Evolutionary conservation across 1,284 basidiomycete genomes (phyloP).

Genomic region (Pisolithus thermaeus): DNA sequence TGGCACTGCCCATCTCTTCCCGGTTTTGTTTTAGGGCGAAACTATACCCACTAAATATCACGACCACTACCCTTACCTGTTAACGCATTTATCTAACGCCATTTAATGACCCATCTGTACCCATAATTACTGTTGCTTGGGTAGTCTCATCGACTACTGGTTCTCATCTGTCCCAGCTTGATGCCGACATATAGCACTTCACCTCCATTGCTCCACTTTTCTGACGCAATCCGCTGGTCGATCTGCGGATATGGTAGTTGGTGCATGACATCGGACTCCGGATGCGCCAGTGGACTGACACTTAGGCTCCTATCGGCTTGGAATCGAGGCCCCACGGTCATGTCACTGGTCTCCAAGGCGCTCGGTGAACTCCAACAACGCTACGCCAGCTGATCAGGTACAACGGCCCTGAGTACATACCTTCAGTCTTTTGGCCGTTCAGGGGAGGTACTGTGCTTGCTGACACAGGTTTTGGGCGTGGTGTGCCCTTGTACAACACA

Average conservation of each 20-base stretch:
- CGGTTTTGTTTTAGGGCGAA: slow-evolving; percentile 11
- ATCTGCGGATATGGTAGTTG: not conserved
- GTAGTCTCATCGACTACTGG: slow-evolving; percentile 7
- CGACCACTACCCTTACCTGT: slow-evolving; percentile 24
- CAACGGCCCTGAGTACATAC: not conserved
- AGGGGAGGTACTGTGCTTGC: not conserved
- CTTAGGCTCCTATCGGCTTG: not conserved
- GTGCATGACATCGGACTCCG: no score
- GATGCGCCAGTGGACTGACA: not conserved
- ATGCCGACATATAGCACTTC: not conserved
- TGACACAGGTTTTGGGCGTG: slow-evolving; percentile 16
- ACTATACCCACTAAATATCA: slow-evolving; percentile 28
- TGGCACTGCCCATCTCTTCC: slow-evolving; percentile 8
- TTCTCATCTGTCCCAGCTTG: slow-evolving; percentile 7
- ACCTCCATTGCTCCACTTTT: not conserved
- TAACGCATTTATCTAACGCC: slow-evolving; percentile 19
- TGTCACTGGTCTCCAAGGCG: slow-evolving; percentile 3
- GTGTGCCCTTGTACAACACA: slow-evolving; percentile 14
- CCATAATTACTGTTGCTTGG: slow-evolving; percentile 18
- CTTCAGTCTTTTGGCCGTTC: not conserved
- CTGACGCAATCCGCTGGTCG: not conserved
- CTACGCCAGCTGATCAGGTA: slow-evolving; percentile 13
- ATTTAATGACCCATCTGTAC: slow-evolving; percentile 24
- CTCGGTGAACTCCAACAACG: slow-evolving; percentile 3
- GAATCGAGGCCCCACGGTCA: not conserved